Evolutionary conservation across 371 early-diverging fungal genomes (phyloP).

Genomic region (Nematocida sp.): DNA sequence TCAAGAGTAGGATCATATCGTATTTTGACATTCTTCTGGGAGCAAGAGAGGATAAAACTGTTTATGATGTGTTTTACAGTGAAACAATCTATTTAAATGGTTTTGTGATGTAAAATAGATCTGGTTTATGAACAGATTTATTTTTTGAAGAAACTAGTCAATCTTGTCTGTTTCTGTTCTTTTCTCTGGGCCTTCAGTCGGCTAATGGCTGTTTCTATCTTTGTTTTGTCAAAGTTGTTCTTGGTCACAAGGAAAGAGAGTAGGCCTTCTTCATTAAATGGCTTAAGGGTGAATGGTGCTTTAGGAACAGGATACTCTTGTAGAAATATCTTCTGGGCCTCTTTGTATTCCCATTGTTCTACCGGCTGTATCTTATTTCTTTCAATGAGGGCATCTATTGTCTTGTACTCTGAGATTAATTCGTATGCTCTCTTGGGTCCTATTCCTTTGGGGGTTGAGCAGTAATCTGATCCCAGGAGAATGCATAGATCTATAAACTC

Average conservation of each 20-base stretch:
- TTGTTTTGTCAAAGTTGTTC: constrained; percentile 88
- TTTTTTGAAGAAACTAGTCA: constrained; percentile 16
- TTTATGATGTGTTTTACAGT: too few species aligned
- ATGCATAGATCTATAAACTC: constrained; percentile 97
- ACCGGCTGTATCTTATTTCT: constrained; percentile 66
- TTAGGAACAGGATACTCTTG: constrained; percentile 68
- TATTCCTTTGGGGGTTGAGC: constrained; percentile 84
- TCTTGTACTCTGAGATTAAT: constrained; percentile 77
- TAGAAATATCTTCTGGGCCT: constrained; percentile 83
- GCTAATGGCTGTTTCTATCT: constrained; percentile 73
- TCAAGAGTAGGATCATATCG: too few species aligned
- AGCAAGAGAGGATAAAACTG: too few species aligned
- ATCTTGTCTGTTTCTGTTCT: constrained; percentile 5
- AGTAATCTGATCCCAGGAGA: constrained; percentile 96
- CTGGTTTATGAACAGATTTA: too few species aligned
- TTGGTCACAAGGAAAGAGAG: constrained; percentile 80
- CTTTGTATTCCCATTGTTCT: constrained; percentile 78
- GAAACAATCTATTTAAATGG: too few species aligned
- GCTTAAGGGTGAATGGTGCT: constrained; percentile 70
- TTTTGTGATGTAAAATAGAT: too few species aligned
- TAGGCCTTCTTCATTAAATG: constrained; percentile 78
- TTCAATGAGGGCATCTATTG: constrained; percentile 76
- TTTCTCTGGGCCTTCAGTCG: neutral
- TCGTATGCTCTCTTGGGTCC: constrained; percentile 78
- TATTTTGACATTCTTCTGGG: too few species aligned